These are phyloP conservation scores for Colletotrichum liriopes DNA, from an alignment of 2,329 filamentous ascomycete species.

Conservation along the genomic window DNA sequence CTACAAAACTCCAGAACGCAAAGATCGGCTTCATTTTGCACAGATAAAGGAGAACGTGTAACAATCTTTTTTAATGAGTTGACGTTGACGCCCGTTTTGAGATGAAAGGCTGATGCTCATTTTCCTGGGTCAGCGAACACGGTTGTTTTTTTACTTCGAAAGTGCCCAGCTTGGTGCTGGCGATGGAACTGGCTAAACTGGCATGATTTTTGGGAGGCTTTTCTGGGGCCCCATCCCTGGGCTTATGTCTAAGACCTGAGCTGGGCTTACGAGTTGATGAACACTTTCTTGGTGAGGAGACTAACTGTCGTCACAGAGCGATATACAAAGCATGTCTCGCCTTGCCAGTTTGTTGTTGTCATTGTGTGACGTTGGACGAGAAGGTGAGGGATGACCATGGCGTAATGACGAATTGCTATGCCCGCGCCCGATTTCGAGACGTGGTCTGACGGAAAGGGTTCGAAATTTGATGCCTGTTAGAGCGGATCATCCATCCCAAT, in stretches of 20 bases:
- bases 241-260: not conserved
- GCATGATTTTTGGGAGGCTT: not conserved
- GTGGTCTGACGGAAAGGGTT: not conserved
- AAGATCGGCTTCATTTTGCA: not conserved
- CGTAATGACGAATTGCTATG: not conserved
- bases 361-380: not conserved
- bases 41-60: accelerated
- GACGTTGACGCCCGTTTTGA: not conserved
- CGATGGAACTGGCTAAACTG: not conserved
- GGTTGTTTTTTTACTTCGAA: not conserved
- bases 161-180: not conserved
- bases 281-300: not conserved
- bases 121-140: not conserved
- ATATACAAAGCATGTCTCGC: not conserved
- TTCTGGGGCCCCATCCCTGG: not conserved
- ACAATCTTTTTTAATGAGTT: not conserved
- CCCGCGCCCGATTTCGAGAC: not conserved
- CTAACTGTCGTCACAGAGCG: not conserved
- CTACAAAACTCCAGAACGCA: not conserved
- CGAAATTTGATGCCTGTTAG: not conserved
- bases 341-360: not conserved
- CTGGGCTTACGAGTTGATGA: not conserved
- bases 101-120: not conserved
- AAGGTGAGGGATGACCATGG: not conserved
- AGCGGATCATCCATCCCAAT: not conserved